A percentile compares a stretch with the other conserved stretches of the same genome.
These are phyloP conservation scores for Coemansia sp. DNA, from an alignment of 192 early-diverging fungal genomes.

Conservation along the genomic window DNA sequence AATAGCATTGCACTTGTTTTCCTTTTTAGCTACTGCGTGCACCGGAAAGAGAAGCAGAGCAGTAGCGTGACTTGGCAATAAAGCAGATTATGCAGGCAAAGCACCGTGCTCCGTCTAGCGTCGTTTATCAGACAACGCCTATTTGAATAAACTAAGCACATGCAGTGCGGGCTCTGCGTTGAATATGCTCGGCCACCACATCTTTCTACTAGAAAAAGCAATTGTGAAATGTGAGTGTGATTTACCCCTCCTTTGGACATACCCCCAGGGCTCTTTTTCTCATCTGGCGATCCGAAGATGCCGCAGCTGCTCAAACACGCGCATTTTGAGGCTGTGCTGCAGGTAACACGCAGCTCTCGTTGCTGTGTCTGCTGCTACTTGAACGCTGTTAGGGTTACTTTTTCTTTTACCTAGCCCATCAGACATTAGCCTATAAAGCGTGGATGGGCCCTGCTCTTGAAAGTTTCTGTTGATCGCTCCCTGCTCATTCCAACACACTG, in stretches of 20 bases:
- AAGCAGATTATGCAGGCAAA: slow-evolving; percentile 24
- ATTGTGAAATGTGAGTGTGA: background rate
- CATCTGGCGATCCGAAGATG: slow-evolving; percentile 21
- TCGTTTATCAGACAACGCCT: slow-evolving; percentile 16
- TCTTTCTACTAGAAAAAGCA: background rate
- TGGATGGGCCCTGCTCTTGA: background rate
- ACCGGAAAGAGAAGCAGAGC: slow-evolving; percentile 2
- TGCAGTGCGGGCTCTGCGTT: background rate
- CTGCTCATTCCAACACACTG: slow-evolving; percentile 7
- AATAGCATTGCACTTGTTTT: slow-evolving; percentile 13
- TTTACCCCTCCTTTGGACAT: background rate
- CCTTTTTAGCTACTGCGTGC: slow-evolving; percentile 5
- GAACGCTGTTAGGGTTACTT: slow-evolving; percentile 12
- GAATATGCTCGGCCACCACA: background rate
- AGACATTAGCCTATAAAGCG: slow-evolving; percentile 1
- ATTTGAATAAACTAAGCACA: background rate
- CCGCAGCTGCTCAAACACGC: slow-evolving; percentile 5
- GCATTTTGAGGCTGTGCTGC: slow-evolving; percentile 7
- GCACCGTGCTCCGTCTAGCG: slow-evolving; percentile 1
- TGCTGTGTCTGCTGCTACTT: slow-evolving; percentile 8
- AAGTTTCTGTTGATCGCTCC: slow-evolving; percentile 11
- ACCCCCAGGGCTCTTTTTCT: background rate
- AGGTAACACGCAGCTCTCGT: slow-evolving; percentile 21
- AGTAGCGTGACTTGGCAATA: slow-evolving; percentile 30
- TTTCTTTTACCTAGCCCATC: slow-evolving; percentile 8